These are phyloP conservation scores for Leishmania aethiopica DNA, from an alignment of 208 protist species.

Conservation along the genomic window DNA sequence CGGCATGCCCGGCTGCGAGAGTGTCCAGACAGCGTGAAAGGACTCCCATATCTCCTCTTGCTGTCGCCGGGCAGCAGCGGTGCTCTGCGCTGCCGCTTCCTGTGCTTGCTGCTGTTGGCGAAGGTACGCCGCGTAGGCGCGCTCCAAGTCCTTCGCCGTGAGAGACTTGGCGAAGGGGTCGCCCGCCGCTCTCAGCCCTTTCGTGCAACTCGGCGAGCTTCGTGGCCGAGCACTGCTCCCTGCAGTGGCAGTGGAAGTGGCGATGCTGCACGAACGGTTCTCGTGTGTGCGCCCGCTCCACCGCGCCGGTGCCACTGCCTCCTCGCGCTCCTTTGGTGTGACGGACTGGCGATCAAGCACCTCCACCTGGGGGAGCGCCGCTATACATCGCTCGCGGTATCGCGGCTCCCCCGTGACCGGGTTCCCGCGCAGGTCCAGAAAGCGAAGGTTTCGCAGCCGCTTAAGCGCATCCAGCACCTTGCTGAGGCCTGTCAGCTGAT, in stretches of 20 bases:
- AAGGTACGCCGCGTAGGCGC: conserved; percentile 22
- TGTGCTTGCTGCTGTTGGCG: conserved; percentile 13
- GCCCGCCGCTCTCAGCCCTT: background rate
- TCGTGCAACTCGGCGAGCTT: background rate
- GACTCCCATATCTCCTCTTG: conserved; percentile 32
- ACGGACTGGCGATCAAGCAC: conserved; percentile 67
- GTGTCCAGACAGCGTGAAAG: conserved; percentile 66
- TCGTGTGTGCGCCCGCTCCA: background rate
- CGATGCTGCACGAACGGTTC: background rate
- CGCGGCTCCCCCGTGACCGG: conserved; percentile 59
- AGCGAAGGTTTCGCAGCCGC: conserved; percentile 50
- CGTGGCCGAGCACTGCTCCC: background rate
- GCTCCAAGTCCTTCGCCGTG: conserved; percentile 39
- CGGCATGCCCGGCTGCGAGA: conserved; percentile 63
- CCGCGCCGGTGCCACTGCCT: conserved; percentile 8
- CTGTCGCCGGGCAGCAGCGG: conserved; percentile 11
- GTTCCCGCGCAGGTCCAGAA: conserved; percentile 74
- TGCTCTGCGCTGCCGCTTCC: conserved; percentile 13
- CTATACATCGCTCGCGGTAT: conserved; percentile 71
- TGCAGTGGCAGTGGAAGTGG: conserved; percentile 2
- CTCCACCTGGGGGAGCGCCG: conserved; percentile 61
- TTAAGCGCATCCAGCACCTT: conserved; percentile 38
- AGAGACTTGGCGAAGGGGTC: conserved; percentile 25
- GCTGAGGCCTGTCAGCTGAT: conserved; percentile 56
- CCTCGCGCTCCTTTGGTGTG: conserved; percentile 53